Conservation (phyloP, 2,329 filamentous ascomycete genomes). For the Drechslerella coelobrocha region DNA sequence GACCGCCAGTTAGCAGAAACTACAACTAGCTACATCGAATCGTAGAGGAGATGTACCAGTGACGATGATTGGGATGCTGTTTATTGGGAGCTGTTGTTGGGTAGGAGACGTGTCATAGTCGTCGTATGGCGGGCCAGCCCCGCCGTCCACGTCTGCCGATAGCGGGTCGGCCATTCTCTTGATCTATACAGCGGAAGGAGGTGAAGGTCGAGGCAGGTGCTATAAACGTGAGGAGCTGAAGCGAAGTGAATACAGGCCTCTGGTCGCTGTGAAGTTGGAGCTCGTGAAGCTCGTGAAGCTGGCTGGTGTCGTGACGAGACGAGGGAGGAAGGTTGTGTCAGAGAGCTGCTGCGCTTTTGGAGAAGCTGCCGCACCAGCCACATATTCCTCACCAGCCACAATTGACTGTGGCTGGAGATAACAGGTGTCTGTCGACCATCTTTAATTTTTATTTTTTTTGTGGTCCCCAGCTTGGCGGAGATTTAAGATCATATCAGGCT, state of each 20-base stretch:
- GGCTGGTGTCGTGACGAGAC: neutral
- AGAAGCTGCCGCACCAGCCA: slow-evolving; percentile 3
- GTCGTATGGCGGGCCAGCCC: slow-evolving; percentile 33
- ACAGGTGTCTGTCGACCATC: neutral
- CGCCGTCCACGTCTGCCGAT: slow-evolving; percentile 37
- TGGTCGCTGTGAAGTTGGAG: neutral
- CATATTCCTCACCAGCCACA: neutral
- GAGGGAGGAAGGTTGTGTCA: neutral
- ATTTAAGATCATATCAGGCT: too few species aligned
- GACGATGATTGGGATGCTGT: slow-evolving; percentile 19
- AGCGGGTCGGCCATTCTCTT: slow-evolving; percentile 32
- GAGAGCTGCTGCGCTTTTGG: slow-evolving; percentile 15
- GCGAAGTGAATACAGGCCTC: too few species aligned
- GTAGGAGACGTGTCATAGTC: slow-evolving; percentile 24
- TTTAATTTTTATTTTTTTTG: too few species aligned
- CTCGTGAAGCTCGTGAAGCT: neutral
- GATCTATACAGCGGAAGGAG: too few species aligned
- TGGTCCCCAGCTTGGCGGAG: too few species aligned
- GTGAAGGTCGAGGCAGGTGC: too few species aligned
- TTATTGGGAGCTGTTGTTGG: slow-evolving; percentile 4
- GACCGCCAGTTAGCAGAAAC: neutral
- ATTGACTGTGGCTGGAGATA: neutral
- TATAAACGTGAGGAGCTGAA: too few species aligned
- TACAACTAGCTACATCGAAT: neutral
- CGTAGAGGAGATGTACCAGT: slow-evolving; percentile 15